Evolutionary conservation across 768 basidiomycete genomes (phyloP), one percentile per base, ranked within the genome.

Genomic region (Sporobolomyces roseus): DNA sequence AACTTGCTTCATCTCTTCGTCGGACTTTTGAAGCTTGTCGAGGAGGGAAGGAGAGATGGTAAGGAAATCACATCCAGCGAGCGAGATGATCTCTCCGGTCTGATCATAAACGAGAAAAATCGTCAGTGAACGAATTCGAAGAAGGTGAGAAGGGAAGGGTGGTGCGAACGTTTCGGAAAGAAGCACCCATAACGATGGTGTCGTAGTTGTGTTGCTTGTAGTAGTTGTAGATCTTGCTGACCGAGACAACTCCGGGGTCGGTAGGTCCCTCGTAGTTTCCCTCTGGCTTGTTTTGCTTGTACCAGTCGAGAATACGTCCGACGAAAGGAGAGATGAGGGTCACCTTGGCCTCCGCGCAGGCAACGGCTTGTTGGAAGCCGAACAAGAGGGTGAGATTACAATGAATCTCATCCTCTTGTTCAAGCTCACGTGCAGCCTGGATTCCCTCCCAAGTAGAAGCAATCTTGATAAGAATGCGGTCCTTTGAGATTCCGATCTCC

Each of bases 371-470:
- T 51, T 84, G 89, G 80, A 99, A 99, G 75, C 96, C 96, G 83
- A 99, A 99, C 74, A 98, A 87, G 75, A 99, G 88, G 58, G 96
- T 99, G 74, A 99, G 86, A 83, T 99, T 98, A 84, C 93, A 97
- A 86, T 94, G 93, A 80, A 99, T 98, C 71, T 84, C 85, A 66
- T 96, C 87, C 74, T 94, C 89, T 69, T 84, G 80, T 83, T 99
- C 96, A 74, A 99, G 88, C 80, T 93, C 88, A 71, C 92, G 87
- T 43, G 96, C 96, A 67, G 96, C 96, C 80, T 99, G 94, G 82
- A 99, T 99, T 81, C 96, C 96, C 81, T 98, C 96, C 90, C 91
- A 99, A 54, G 93, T 93, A 46, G 96, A 94, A 35, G 94, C 96
- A 78, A 99, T 97, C 84, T 99, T 99, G 86, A 99, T 97, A 75